phyloP scores from a whole-genome alignment of 2,329 filamentous ascomycete species.

The Leptosphaerulina australis region DNA sequence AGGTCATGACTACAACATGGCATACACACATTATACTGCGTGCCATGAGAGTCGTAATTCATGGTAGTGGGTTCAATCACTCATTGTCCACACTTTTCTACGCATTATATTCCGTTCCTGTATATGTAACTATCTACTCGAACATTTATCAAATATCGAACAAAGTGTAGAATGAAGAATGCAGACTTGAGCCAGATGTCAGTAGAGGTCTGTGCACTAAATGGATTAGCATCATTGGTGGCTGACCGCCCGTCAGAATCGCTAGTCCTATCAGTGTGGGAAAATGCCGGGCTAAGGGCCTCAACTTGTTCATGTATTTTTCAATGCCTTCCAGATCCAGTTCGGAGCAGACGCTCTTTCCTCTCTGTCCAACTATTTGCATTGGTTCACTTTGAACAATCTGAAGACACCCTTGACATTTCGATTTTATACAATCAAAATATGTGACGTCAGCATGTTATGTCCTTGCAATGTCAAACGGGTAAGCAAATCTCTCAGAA shows the following conservation, averaged over 20 bases:
- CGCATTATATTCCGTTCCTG: neutral
- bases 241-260: slow-evolving; percentile 1
- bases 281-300: too few species aligned
- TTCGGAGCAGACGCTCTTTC: too few species aligned
- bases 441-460: too few species aligned
- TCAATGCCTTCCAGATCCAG: slow-evolving; percentile 3
- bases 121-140: neutral
- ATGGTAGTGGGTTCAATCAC: slow-evolving; percentile 1
- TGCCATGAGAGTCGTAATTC: slow-evolving; percentile 11
- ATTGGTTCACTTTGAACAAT: too few species aligned
- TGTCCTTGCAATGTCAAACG: too few species aligned
- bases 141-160: slow-evolving; percentile 10
- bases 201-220: slow-evolving; percentile 5
- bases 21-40: slow-evolving; percentile 15
- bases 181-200: slow-evolving; percentile 13
- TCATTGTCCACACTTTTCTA: neutral
- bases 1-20: slow-evolving; percentile 15
- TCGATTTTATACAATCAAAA: too few species aligned
- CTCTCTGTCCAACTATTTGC: too few species aligned
- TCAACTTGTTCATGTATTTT: too few species aligned
- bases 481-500: too few species aligned
- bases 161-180: slow-evolving; percentile 10
- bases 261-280: too few species aligned
- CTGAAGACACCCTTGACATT: too few species aligned
- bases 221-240: neutral